A percentile compares a stretch with the other conserved stretches of the same genome.
phyloP scores from a whole-genome alignment of 352 stramenopile species.

The Phytopythium sindhum region DNA sequence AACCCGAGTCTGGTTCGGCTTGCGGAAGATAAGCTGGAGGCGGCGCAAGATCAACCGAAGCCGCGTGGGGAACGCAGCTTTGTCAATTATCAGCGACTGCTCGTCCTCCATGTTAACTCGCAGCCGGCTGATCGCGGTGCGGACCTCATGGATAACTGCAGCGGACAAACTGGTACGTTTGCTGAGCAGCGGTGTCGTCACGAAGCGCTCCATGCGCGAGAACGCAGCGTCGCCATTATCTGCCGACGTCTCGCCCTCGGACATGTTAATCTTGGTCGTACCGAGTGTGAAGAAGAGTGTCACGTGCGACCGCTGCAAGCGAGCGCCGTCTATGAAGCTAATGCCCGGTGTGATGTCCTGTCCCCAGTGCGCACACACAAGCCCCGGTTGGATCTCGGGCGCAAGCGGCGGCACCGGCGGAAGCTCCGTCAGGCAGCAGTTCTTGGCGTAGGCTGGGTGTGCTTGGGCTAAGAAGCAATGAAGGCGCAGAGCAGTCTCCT shows the following conservation, averaged over 20 bases:
- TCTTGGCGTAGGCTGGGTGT: conserved; percentile 51
- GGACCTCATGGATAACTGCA: conserved; percentile 23
- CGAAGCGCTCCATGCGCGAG: conserved; percentile 43
- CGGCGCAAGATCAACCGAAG: conserved; percentile 25
- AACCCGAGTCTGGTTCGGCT: neutral
- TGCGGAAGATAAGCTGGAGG: conserved; percentile 42
- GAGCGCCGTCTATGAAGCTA: neutral
- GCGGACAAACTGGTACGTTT: conserved; percentile 35
- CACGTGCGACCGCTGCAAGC: conserved; percentile 4
- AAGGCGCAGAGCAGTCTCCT: conserved; percentile 35
- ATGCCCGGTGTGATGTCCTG: conserved; percentile 54
- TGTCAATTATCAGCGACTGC: conserved; percentile 51
- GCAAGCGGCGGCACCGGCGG: conserved; percentile 37
- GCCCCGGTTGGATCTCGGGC: conserved; percentile 54
- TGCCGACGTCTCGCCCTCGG: conserved; percentile 11
- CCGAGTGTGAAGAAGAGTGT: conserved; percentile 67
- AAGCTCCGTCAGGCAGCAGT: conserved; percentile 46
- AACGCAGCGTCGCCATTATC: conserved; percentile 16
- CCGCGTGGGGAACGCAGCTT: conserved; percentile 20
- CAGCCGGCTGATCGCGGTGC: conserved; percentile 34
- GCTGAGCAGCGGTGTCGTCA: conserved; percentile 46
- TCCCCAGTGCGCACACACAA: conserved; percentile 59
- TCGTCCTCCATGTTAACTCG: conserved; percentile 65
- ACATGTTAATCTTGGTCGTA: conserved; percentile 35
- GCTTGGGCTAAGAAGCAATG: conserved; percentile 59